Conservation (phyloP, 495 filamentous ascomycete genomes). For the Penicillium desertorum region DNA sequence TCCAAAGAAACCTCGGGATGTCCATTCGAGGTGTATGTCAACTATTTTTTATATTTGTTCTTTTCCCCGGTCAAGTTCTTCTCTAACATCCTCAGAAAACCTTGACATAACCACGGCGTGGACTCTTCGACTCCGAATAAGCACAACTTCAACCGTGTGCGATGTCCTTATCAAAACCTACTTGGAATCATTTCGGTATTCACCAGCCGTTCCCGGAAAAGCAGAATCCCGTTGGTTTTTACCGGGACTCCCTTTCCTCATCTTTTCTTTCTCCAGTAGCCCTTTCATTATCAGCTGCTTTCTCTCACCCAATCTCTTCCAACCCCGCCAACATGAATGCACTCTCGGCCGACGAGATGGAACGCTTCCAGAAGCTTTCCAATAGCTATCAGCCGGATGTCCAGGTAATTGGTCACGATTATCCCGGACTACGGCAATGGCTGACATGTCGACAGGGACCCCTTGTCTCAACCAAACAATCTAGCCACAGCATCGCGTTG, state of each 20-base stretch:
- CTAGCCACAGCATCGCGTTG: constrained; percentile 72
- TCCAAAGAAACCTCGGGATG: constrained; percentile 12
- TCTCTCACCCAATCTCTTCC: constrained; percentile 15
- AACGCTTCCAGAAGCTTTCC: constrained; percentile 54
- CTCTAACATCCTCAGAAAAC: constrained; percentile 11
- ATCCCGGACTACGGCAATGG: neutral
- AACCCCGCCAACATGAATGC: constrained; percentile 43
- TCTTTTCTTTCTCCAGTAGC: constrained; percentile 28
- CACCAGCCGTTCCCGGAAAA: constrained; percentile 37
- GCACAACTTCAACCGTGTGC: constrained; percentile 27
- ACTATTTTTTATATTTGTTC: neutral
- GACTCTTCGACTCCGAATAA: constrained; percentile 14
- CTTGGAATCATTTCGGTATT: constrained; percentile 41
- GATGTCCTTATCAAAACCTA: constrained; percentile 47
- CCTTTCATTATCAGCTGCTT: constrained; percentile 27
- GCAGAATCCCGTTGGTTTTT: constrained; percentile 29
- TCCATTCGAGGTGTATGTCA: constrained; percentile 11
- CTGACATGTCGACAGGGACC: constrained; percentile 60
- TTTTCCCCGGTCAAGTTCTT: neutral
- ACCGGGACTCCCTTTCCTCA: constrained; percentile 24
- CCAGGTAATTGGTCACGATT: constrained; percentile 45
- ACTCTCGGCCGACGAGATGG: constrained; percentile 52
- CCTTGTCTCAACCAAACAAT: constrained; percentile 73
- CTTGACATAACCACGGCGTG: constrained; percentile 10
- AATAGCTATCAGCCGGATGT: constrained; percentile 66